Evolutionary conservation across 1,284 basidiomycete genomes (phyloP).

Genomic region (Singerocomus inundabilis): DNA sequence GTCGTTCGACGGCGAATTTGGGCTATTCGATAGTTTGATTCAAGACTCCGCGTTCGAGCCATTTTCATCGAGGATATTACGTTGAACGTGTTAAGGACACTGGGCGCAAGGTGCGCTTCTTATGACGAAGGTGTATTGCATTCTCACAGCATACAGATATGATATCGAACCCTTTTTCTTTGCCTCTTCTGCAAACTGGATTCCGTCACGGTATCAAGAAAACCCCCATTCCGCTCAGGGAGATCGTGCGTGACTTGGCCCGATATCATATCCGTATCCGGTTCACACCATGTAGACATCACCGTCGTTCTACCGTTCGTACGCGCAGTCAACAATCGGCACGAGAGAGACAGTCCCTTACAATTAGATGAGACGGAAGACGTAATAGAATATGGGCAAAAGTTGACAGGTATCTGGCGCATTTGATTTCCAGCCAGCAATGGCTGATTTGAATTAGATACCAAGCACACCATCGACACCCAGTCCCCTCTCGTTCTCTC

Average conservation of each 20-base stretch:
- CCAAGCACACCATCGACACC: constrained; percentile 46
- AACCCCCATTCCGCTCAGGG: constrained; percentile 35
- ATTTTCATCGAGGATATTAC: constrained; percentile 50
- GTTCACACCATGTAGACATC: no score
- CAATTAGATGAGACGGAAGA: no score
- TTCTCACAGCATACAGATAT: constrained; percentile 18
- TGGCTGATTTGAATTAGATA: constrained; percentile 9
- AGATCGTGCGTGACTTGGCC: constrained; percentile 54
- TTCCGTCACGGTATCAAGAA: constrained; percentile 54
- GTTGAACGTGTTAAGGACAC: constrained; percentile 44
- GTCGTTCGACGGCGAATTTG: neutral
- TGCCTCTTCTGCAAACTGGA: constrained; percentile 54
- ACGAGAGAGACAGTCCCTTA: no score
- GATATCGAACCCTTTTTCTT: no score
- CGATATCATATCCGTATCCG: no score
- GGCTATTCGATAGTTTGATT: constrained; percentile 27
- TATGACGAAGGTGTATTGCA: neutral
- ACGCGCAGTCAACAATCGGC: no score
- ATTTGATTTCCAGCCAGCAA: neutral
- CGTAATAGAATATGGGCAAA: neutral
- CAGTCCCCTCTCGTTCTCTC: constrained; percentile 46
- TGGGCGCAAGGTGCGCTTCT: constrained; percentile 44
- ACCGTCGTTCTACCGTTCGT: no score
- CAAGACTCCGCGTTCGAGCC: constrained; percentile 39
- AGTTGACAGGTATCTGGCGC: constrained; percentile 23